phyloP scores from a whole-genome alignment of 2,329 filamentous ascomycete genomes.

The Leptoxyphium fumago region DNA sequence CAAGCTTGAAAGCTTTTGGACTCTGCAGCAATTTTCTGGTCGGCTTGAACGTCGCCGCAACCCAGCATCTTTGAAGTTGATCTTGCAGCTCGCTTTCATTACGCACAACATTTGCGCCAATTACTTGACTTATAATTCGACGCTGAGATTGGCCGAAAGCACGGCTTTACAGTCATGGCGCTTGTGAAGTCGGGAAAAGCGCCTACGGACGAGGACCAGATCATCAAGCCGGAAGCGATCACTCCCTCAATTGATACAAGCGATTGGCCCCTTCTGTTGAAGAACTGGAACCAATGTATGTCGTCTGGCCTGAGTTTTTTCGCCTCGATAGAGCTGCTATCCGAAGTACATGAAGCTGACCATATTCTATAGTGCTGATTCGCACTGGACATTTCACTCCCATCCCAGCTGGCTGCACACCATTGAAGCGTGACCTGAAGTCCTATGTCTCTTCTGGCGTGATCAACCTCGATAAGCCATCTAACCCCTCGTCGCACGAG shows the following conservation, averaged over 20 bases:
- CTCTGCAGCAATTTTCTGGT: neutral
- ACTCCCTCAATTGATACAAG: slow-evolving; percentile 70
- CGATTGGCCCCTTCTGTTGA: slow-evolving; percentile 83
- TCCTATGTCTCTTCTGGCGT: slow-evolving; percentile 94
- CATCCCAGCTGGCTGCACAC: slow-evolving; percentile 82
- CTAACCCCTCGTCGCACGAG: slow-evolving; percentile 95
- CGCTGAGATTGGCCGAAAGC: neutral
- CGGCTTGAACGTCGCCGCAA: too few relatives aligned
- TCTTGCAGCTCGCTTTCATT: too few relatives aligned
- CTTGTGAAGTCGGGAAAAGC: slow-evolving; percentile 21
- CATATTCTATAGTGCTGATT: slow-evolving; percentile 53
- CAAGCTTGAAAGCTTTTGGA: neutral
- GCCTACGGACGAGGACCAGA: slow-evolving; percentile 50
- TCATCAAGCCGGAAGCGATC: slow-evolving; percentile 81
- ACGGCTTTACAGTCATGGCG: slow-evolving; percentile 9
- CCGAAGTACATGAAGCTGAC: slow-evolving; percentile 8
- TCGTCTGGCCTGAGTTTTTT: slow-evolving; percentile 13
- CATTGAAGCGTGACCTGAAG: slow-evolving; percentile 87
- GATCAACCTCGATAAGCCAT: slow-evolving; percentile 96
- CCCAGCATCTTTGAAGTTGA: too few relatives aligned
- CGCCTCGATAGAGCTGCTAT: neutral
- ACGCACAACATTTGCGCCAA: too few relatives aligned
- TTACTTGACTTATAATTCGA: too few relatives aligned
- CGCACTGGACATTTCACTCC: slow-evolving; percentile 94
- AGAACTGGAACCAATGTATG: slow-evolving; percentile 88